These are phyloP conservation scores for Guyanaporus albipodus DNA, from an alignment of 768 basidiomycete genomes.

Conservation along the genomic window DNA sequence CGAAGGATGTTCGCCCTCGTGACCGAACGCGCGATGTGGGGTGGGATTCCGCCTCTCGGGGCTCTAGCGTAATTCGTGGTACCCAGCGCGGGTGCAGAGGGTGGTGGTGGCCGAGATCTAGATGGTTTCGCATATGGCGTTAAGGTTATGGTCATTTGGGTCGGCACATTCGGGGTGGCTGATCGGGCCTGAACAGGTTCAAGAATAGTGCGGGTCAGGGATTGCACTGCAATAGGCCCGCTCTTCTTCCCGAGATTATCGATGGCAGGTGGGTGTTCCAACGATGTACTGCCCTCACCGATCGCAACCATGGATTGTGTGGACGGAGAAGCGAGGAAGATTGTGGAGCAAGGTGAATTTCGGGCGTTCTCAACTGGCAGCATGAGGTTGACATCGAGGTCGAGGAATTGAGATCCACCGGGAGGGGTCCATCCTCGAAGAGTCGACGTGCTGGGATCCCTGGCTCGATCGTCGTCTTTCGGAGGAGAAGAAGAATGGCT, in stretches of 20 bases:
- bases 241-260: background rate
- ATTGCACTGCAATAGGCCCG: background rate
- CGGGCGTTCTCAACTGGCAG: background rate
- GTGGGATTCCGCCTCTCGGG: slow-evolving; percentile 31
- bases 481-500: background rate
- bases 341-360: slow-evolving; percentile 7
- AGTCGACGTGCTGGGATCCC: background rate
- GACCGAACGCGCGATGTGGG: slow-evolving; percentile 29
- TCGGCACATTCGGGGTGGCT: background rate
- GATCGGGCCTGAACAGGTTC: slow-evolving; percentile 2
- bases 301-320: background rate
- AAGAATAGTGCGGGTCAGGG: background rate
- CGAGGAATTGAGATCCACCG: slow-evolving; percentile 22
- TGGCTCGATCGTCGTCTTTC: background rate
- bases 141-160: background rate
- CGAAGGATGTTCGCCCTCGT: slow-evolving; percentile 26
- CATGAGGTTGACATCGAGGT: slow-evolving; percentile 20
- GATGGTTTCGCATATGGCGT: background rate
- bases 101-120: slow-evolving; percentile 1
- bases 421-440: slow-evolving; percentile 28
- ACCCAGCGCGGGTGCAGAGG: background rate
- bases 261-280: no score
- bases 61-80: slow-evolving; percentile 12
- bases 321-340: background rate
- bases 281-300: no score